Evolutionary conservation across 1,139 yeast genomes (phyloP).

Genomic region (Meyerozyma athensensis): DNA sequence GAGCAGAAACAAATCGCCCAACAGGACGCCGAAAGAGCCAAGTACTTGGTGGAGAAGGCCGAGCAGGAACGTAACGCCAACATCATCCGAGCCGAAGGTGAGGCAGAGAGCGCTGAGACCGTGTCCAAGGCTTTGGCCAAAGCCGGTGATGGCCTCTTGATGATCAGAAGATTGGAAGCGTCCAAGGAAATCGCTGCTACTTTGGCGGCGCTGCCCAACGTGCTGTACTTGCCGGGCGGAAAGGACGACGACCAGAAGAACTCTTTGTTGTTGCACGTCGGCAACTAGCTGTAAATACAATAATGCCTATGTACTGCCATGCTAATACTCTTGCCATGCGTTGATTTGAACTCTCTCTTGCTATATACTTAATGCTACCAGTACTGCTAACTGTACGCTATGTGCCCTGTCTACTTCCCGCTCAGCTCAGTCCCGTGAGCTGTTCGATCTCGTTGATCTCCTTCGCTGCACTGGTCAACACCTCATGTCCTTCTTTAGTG

Average conservation of each 20-base stretch:
- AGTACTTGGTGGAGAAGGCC: conserved; percentile 90
- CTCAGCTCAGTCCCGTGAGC: not conserved
- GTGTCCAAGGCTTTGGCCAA: conserved; percentile 90
- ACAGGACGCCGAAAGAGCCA: conserved; percentile 98
- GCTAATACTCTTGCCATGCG: too few relatives aligned
- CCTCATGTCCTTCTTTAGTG: not conserved
- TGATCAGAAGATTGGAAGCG: conserved; percentile 95
- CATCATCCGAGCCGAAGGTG: conserved; percentile 97
- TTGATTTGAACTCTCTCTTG: too few relatives aligned
- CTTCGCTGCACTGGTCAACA: not conserved
- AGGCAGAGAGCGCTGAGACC: conserved; percentile 96
- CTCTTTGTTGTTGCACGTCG: conserved; percentile 39
- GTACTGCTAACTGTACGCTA: too few relatives aligned
- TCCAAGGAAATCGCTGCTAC: conserved; percentile 92
- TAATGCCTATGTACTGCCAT: too few relatives aligned
- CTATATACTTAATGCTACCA: too few relatives aligned
- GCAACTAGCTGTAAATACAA: conserved; percentile 32
- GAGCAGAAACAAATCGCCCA: conserved; percentile 99
- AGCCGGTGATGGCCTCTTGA: conserved; percentile 93
- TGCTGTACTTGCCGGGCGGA: conserved; percentile 82
- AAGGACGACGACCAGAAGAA: conserved; percentile 28
- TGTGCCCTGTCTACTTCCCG: too few relatives aligned
- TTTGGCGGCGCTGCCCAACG: conserved; percentile 76
- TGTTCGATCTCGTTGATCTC: not conserved
- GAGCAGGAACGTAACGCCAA: conserved; percentile 96